Conservation (phyloP, 176 grass and related monocot genomes). For the Tillandsia leiboldiana region DNA sequence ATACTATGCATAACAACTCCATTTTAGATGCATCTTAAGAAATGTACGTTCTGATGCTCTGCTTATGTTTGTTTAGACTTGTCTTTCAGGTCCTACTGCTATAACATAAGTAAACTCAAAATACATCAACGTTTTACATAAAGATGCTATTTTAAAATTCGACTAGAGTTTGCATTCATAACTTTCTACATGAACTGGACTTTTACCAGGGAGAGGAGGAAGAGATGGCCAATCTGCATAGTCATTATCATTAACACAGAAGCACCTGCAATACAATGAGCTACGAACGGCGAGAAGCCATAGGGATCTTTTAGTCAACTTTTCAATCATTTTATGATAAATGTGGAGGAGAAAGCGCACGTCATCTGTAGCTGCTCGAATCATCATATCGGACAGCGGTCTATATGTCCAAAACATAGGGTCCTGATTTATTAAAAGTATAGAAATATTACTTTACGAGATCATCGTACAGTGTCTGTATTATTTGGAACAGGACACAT, state of each 20-base stretch:
- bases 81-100: too few relatives aligned
- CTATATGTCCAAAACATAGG: slow-evolving; percentile 69
- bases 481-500: too few relatives aligned
- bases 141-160: neutral
- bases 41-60: too few relatives aligned
- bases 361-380: slow-evolving; percentile 77
- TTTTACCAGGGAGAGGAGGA: slow-evolving; percentile 59
- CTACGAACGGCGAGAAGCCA: slow-evolving; percentile 71
- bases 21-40: too few relatives aligned
- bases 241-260: slow-evolving; percentile 68
- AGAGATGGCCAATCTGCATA: slow-evolving; percentile 80
- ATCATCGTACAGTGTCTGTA: too few relatives aligned
- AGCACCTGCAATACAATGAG: slow-evolving; percentile 75
- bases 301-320: slow-evolving; percentile 51
- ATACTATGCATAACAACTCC: too few relatives aligned
- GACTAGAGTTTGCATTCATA: neutral
- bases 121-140: too few relatives aligned
- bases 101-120: too few relatives aligned
- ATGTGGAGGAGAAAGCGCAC: slow-evolving; percentile 82
- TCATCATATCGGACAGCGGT: slow-evolving; percentile 92
- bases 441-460: slow-evolving; percentile 3
- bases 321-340: slow-evolving; percentile 81
- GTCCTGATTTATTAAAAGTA: slow-evolving; percentile 45
- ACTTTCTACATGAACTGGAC: slow-evolving; percentile 9
- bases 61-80: too few relatives aligned